phyloP scores from a whole-genome alignment of 2,329 filamentous ascomycete species.

The Graphilbum fragrans region DNA sequence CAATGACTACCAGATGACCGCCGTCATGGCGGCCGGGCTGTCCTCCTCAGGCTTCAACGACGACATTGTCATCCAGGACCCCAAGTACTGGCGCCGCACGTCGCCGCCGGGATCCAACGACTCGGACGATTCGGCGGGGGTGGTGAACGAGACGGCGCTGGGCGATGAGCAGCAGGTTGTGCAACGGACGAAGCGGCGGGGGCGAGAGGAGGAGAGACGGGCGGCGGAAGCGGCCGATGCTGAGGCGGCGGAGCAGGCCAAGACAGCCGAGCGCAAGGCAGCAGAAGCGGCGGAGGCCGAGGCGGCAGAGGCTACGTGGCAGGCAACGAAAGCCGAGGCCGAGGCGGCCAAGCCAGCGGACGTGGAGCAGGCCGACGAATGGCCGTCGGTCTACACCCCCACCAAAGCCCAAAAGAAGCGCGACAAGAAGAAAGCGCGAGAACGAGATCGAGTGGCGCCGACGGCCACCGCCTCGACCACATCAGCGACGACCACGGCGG shows the following conservation, averaged over 20 bases:
- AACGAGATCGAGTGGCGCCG: conserved; percentile 16
- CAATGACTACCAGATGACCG: conserved; percentile 58
- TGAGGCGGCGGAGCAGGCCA: neutral
- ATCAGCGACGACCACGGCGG: conserved; percentile 12
- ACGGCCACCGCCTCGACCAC: neutral
- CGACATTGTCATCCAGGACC: conserved; percentile 56
- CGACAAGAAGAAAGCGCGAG: conserved; percentile 12
- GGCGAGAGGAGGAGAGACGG: neutral
- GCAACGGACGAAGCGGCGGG: neutral
- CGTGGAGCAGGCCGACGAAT: neutral
- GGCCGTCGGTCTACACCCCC: too few relatives aligned
- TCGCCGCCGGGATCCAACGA: conserved; percentile 47
- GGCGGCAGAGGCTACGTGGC: neutral
- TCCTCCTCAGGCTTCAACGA: conserved; percentile 60
- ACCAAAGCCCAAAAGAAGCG: neutral
- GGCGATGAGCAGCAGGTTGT: conserved; percentile 5
- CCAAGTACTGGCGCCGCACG: conserved; percentile 48
- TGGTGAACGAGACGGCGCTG: conserved; percentile 11
- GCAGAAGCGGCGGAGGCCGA: conserved; percentile 20
- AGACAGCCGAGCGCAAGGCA: neutral
- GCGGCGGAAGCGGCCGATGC: neutral
- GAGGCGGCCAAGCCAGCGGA: neutral
- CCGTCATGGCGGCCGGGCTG: conserved; percentile 55
- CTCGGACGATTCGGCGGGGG: conserved; percentile 6
- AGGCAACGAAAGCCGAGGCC: neutral